Evolutionary conservation across 2,329 filamentous ascomycete genomes (phyloP).

Genomic region (Macrophomina tecta): DNA sequence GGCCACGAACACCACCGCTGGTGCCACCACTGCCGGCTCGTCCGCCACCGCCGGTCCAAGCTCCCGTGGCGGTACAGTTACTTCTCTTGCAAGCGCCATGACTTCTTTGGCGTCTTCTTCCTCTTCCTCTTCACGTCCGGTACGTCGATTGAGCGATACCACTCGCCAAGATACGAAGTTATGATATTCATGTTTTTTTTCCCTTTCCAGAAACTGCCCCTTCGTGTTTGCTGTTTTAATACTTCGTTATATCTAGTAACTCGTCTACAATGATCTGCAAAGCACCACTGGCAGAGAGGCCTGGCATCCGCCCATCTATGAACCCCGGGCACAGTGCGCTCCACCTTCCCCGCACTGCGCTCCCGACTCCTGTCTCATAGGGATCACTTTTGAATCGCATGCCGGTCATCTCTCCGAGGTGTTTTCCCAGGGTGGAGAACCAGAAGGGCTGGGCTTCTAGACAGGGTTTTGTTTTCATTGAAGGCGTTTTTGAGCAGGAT

Average conservation of each 20-base stretch:
- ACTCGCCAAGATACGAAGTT: conserved; percentile 27
- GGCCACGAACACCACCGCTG: conserved; percentile 9
- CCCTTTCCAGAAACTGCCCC: neutral
- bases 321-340: too few relatives aligned
- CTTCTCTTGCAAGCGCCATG: neutral
- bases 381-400: too few relatives aligned
- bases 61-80: neutral
- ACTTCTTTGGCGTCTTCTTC: neutral
- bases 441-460: too few relatives aligned
- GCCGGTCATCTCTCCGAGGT: too few relatives aligned
- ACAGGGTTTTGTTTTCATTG: too few relatives aligned
- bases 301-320: too few relatives aligned
- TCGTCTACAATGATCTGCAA: neutral
- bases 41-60: conserved; percentile 4
- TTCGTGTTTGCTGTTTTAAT: conserved; percentile 6
- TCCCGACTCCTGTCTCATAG: too few relatives aligned
- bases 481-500: too few relatives aligned
- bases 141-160: conserved; percentile 21
- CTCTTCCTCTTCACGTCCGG: conserved; percentile 18
- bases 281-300: neutral
- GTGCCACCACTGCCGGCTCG: conserved; percentile 1
- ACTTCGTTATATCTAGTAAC: too few relatives aligned
- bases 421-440: too few relatives aligned
- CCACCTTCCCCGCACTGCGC: too few relatives aligned
- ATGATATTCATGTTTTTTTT: conserved; percentile 7